Base-by-base conservation (phyloP, 371 early-diverging fungal species). In the Nosema muscidifuracis region DNA sequence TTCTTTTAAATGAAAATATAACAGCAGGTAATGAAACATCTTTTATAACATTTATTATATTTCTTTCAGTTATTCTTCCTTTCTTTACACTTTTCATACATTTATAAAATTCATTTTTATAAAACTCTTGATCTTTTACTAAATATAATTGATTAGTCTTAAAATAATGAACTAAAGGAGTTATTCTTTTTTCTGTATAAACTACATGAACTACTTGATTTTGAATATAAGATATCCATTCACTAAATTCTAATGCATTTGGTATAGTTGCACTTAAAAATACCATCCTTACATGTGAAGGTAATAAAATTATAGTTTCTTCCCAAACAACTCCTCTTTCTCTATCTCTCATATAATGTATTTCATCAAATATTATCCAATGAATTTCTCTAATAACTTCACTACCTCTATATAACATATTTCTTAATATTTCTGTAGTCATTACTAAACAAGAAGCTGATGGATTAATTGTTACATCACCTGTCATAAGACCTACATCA, bases 281-380 rank as follows among this genome's bases (percentile, higher is more conserved):
- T 10, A 97, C 94, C 83, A 89, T 91, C 68, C 90, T 88, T 4
- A 78, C 77, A 56, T 80, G 75, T 71, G 89, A 88, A 28, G 96
- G 96, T 51, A 97, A 80, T 74, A 99, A 82, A 82, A 97, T 95
- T 56, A 97, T 89, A 0, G 95, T 93, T 84, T 99, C 99, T 82
- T 99, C 99, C 99, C 99, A 99, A 0, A 99, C 97, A 15, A 99
- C 98, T 79, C 99, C 99, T 77, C 98, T 90, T 58, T 85, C 85
- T 65, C 79, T 76, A 70, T 85, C 85, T 77, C 94, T 85, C 97
- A 99, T 95, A 80, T 99, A 99, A 83, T 97, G 99, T 65, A 99
- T 90, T 86, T 99, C 98, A 82, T 99, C 99, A 85, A 92, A 99
- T 30, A 99, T 87, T 33, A 99, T 92, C 95, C 95, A 97, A 9